Evolutionary conservation across 257 asterid genomes (phyloP).

Genomic region (Solanum acaule): DNA sequence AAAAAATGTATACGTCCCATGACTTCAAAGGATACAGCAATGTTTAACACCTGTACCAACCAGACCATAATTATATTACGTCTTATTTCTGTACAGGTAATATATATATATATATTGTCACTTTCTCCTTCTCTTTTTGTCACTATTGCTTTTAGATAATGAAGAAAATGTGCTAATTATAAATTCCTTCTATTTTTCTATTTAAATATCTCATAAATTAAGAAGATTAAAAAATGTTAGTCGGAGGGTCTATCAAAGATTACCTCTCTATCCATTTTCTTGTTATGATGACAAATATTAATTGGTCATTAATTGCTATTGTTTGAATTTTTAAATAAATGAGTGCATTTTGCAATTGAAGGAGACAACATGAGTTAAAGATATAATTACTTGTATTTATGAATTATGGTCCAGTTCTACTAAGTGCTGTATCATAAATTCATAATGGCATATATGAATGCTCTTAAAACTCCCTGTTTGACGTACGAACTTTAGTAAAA

Average conservation of each 20-base stretch:
- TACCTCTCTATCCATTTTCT: not conserved
- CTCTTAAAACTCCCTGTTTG: not conserved
- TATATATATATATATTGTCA: not conserved
- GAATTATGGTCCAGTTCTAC: not conserved
- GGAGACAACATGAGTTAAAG: not conserved
- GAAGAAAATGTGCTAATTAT: not conserved
- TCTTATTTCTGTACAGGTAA: not conserved
- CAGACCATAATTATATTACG: not conserved
- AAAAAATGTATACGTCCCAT: not conserved
- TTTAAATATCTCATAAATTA: not conserved
- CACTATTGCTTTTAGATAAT: not conserved
- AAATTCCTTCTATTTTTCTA: not conserved
- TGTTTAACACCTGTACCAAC: not conserved
- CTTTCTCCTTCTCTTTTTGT: not conserved
- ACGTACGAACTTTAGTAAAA: not conserved
- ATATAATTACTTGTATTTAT: not conserved
- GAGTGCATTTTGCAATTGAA: not conserved
- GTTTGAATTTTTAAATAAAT: not conserved
- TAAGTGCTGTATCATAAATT: not conserved
- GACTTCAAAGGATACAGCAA: not conserved
- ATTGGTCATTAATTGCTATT: not conserved
- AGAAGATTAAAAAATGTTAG: not conserved
- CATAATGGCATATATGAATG: not conserved
- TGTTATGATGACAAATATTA: not conserved
- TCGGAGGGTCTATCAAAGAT: not conserved